Conservation (phyloP, 2,329 filamentous ascomycete species). For the Sphaerulina musiva region DNA sequence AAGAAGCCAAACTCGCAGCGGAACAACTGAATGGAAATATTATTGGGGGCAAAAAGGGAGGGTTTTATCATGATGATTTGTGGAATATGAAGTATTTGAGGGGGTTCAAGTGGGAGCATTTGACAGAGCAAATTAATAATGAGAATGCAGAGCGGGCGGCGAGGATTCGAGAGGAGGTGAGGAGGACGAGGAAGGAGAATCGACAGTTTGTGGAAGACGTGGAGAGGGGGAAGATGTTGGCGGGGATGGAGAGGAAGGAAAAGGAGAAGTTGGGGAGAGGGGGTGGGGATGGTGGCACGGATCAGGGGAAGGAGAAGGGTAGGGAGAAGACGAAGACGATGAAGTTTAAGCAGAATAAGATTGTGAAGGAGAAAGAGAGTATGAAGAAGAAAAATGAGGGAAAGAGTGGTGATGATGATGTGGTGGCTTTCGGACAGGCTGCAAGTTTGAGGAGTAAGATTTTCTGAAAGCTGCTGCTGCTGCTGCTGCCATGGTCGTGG, state of each 20-base stretch:
- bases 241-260: constrained; percentile 55
- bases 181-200: constrained; percentile 69
- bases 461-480: constrained; percentile 6
- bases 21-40: constrained; percentile 70
- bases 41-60: constrained; percentile 77
- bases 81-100: constrained; percentile 78
- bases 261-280: constrained; percentile 49
- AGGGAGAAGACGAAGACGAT: not conserved
- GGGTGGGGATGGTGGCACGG: constrained; percentile 15
- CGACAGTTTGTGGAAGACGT: constrained; percentile 74
- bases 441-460: constrained; percentile 8
- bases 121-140: constrained; percentile 69
- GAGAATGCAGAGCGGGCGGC: constrained; percentile 75
- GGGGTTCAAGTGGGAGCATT: constrained; percentile 71
- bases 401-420: not conserved
- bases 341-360: constrained; percentile 14
- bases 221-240: constrained; percentile 71
- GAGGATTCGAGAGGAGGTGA: constrained; percentile 70
- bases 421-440: not conserved
- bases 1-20: constrained; percentile 68
- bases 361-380: not conserved
- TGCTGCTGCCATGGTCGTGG: not conserved
- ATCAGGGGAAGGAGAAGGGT: not conserved
- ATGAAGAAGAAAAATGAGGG: not conserved
- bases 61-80: constrained; percentile 77